Evolutionary conservation across 2,329 filamentous ascomycete genomes (phyloP).

Genomic region (Magnaporthiopsis poae): DNA sequence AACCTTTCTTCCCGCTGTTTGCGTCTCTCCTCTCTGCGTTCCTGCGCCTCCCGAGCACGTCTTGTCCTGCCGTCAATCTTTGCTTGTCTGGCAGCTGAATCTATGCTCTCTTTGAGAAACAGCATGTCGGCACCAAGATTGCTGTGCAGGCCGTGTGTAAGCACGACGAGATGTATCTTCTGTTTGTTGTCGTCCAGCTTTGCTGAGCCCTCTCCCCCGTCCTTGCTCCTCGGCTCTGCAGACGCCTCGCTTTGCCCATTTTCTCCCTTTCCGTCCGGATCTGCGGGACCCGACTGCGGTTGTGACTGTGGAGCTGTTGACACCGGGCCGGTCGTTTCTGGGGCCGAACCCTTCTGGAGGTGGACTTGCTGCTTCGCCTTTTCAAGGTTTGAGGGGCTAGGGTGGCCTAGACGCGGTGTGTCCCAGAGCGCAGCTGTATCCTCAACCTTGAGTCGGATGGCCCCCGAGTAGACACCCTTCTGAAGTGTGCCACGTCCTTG

Average conservation of each 20-base stretch:
- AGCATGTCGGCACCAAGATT: conserved; percentile 95
- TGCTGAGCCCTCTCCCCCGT: not conserved
- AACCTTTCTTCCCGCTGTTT: conserved; percentile 9
- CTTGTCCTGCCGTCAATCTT: conserved; percentile 58
- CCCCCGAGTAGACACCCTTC: conserved; percentile 78
- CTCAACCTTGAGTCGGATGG: conserved; percentile 68
- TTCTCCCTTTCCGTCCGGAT: no score
- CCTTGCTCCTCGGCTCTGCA: conserved; percentile 14
- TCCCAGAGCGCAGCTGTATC: conserved; percentile 89
- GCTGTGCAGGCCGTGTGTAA: conserved; percentile 91
- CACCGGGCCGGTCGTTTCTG: conserved; percentile 11
- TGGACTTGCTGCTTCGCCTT: not conserved
- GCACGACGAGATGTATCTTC: conserved; percentile 78
- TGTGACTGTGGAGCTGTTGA: not conserved
- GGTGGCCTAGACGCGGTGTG: conserved; percentile 58
- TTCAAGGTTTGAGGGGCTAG: conserved; percentile 34
- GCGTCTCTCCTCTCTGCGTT: conserved; percentile 31
- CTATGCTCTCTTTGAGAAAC: conserved; percentile 93
- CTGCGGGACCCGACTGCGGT: not conserved
- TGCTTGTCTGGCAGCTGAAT: conserved; percentile 67
- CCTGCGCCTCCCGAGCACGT: conserved; percentile 36
- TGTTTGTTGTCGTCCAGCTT: conserved; percentile 36
- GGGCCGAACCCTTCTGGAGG: conserved; percentile 8
- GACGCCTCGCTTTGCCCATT: conserved; percentile 17
- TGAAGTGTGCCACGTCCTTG: conserved; percentile 33